phyloP scores from a whole-genome alignment of 2,329 filamentous ascomycete genomes.

The Beauveria medogensis region DNA sequence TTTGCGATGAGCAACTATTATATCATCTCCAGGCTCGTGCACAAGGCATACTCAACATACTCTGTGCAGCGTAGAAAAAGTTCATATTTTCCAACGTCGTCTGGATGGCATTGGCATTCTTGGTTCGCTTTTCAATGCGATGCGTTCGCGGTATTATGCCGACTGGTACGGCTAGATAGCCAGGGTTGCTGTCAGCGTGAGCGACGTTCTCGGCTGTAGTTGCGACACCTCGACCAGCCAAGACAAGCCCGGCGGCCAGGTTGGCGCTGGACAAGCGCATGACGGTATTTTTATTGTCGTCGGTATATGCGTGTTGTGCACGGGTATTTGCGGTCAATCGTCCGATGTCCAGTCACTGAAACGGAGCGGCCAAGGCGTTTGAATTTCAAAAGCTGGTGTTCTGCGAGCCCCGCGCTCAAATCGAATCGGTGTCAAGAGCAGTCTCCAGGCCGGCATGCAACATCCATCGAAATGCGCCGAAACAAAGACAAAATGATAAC shows the following conservation, averaged over 20 bases:
- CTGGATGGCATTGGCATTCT: slow-evolving; percentile 22
- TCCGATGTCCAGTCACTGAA: background rate
- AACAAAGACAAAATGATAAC: background rate
- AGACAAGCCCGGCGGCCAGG: slow-evolving; percentile 5
- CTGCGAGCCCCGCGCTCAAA: background rate
- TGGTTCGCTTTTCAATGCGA: background rate
- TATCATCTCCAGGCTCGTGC: background rate
- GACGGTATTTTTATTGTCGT: background rate
- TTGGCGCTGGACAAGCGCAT: slow-evolving; percentile 1
- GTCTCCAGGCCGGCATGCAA: background rate
- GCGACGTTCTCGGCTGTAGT: slow-evolving; percentile 17
- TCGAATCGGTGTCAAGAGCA: background rate
- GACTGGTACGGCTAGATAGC: slow-evolving; percentile 30
- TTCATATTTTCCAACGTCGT: slow-evolving; percentile 27
- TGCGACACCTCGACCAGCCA: background rate
- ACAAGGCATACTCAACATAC: slow-evolving; percentile 19
- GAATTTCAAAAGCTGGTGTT: background rate
- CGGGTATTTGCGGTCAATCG: background rate
- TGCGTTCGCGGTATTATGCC: slow-evolving; percentile 22
- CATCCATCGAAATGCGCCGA: background rate
- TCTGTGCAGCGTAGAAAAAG: slow-evolving; percentile 31
- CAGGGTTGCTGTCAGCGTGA: slow-evolving; percentile 24
- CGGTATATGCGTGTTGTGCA: background rate
- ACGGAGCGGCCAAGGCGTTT: background rate
- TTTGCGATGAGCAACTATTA: background rate